Percentiles rank a stretch among this genome's conserved stretches.
Conservation (phyloP, 2,329 filamentous ascomycete genomes). For the Colletotrichum zoysiae region DNA sequence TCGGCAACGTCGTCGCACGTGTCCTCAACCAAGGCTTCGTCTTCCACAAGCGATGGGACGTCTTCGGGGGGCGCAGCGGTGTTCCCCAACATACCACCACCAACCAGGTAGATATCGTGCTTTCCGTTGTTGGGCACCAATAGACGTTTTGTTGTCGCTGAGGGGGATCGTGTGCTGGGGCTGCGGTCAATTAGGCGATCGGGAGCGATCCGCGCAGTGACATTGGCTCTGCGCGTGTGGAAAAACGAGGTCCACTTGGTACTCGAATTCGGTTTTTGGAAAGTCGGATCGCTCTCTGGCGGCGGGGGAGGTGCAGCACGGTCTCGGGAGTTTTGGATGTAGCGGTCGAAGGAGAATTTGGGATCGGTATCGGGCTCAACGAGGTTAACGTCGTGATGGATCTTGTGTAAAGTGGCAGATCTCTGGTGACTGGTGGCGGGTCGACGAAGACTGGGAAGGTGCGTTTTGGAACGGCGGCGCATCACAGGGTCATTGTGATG, state of each 20-base stretch:
- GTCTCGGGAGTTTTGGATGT: slow-evolving; percentile 9
- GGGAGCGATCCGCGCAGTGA: slow-evolving; percentile 46
- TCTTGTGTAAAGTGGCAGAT: slow-evolving; percentile 75
- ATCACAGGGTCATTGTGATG: slow-evolving; percentile 58
- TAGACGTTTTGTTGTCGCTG: slow-evolving; percentile 48
- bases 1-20: slow-evolving; percentile 14
- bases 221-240: slow-evolving; percentile 56
- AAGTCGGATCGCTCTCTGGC: slow-evolving; percentile 7
- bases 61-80: slow-evolving; percentile 12
- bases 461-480: slow-evolving; percentile 67
- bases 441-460: slow-evolving; percentile 75
- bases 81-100: slow-evolving; percentile 39
- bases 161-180: slow-evolving; percentile 33
- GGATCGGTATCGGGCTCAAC: slow-evolving; percentile 33
- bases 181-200: slow-evolving; percentile 49
- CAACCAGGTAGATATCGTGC: slow-evolving; percentile 43
- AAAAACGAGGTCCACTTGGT: slow-evolving; percentile 69
- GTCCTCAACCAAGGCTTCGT: slow-evolving; percentile 9
- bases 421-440: slow-evolving; percentile 85
- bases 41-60: slow-evolving; percentile 16
- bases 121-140: slow-evolving; percentile 47
- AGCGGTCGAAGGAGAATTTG: slow-evolving; percentile 42
- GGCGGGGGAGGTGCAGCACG: not conserved
- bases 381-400: slow-evolving; percentile 50
- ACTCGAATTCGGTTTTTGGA: slow-evolving; percentile 38